Evolutionary conservation across 495 filamentous ascomycete species (phyloP).

Genomic region (Aspergillus conjunctus): DNA sequence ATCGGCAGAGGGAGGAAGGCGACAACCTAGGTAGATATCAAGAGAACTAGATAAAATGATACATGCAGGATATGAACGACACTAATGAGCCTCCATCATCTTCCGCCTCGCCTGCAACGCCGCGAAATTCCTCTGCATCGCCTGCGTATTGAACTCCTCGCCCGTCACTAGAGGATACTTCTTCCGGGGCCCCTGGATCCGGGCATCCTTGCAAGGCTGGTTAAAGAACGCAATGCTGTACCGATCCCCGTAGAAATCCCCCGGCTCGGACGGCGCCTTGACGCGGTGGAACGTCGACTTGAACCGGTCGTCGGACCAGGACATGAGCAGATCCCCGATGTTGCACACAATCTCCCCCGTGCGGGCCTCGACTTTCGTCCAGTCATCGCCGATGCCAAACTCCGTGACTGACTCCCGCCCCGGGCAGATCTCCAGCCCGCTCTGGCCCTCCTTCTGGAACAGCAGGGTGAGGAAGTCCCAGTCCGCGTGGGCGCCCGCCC

Average conservation of each 20-base stretch:
- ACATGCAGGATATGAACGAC: no score
- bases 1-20: no score
- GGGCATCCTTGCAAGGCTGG: conserved; percentile 60
- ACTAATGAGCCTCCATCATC: conserved; percentile 23
- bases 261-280: conserved; percentile 54
- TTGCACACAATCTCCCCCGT: conserved; percentile 66
- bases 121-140: conserved; percentile 61
- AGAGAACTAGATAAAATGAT: no score
- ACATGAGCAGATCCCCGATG: conserved; percentile 70
- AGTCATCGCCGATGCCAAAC: conserved; percentile 60
- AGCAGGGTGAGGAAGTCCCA: conserved; percentile 65
- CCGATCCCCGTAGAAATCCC: conserved; percentile 59
- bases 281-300: conserved; percentile 67
- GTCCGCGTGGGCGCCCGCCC: conserved; percentile 66
- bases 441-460: conserved; percentile 65
- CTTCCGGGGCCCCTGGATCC: conserved; percentile 60
- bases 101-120: conserved; percentile 38
- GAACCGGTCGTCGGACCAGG: conserved; percentile 69
- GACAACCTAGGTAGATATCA: no score
- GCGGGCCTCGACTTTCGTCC: conserved; percentile 61
- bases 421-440: conserved; percentile 66
- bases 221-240: conserved; percentile 71
- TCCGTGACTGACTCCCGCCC: conserved; percentile 62
- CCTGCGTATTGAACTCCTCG: conserved; percentile 57
- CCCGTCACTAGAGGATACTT: conserved; percentile 64